Conservation (phyloP, 345 rosid genomes). For the Erucastrum elatum region DNA sequence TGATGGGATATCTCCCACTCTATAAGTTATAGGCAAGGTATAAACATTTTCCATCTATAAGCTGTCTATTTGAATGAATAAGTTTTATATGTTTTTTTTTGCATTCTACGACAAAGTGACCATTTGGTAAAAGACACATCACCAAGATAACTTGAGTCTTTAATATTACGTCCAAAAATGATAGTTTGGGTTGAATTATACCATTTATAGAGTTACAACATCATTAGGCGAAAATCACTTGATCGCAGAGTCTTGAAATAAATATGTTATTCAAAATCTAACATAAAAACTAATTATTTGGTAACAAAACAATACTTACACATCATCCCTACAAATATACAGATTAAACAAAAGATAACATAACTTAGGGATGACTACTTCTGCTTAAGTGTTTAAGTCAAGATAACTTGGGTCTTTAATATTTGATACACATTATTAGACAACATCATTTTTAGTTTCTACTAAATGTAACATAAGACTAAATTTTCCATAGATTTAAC, state of each 20-base stretch:
- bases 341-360: not conserved
- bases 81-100: not conserved
- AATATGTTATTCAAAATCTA: too few species aligned
- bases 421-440: not conserved
- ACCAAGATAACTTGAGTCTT: not conserved
- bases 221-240: too few species aligned
- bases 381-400: too few species aligned
- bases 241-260: too few species aligned
- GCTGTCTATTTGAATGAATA: not conserved
- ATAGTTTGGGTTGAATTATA: too few species aligned
- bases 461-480: too few species aligned
- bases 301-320: not conserved
- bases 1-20: constrained; percentile 7
- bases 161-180: too few species aligned
- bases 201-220: too few species aligned
- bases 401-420: too few species aligned
- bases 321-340: not conserved
- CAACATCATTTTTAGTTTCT: not conserved
- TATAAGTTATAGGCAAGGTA: not conserved
- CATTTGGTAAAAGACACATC: not conserved
- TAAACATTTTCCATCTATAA: not conserved
- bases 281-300: too few species aligned
- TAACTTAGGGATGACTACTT: not conserved
- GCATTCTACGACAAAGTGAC: not conserved
- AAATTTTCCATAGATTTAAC: too few species aligned